Evolutionary conservation across 352 stramenopile species (phyloP).

Genomic region (Pythium sukuiense): DNA sequence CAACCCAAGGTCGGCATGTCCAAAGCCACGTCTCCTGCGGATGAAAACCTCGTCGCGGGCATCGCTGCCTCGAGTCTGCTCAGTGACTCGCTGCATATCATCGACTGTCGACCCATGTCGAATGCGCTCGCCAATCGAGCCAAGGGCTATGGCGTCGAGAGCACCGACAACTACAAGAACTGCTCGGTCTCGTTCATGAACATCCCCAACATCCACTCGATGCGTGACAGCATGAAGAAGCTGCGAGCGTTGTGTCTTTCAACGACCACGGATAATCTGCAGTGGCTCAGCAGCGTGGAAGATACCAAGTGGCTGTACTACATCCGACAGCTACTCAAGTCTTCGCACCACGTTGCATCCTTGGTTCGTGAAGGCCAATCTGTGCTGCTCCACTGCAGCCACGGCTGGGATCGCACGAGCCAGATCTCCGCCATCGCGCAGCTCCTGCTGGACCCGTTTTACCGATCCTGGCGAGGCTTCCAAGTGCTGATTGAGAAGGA

Average conservation of each 20-base stretch:
- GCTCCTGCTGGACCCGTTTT: conserved; percentile 77
- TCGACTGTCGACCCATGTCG: conserved; percentile 83
- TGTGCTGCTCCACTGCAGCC: conserved; percentile 80
- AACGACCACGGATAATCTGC: conserved; percentile 89
- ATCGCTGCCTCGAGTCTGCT: conserved; percentile 68
- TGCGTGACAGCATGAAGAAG: conserved; percentile 92
- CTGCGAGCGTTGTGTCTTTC: conserved; percentile 71
- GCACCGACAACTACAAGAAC: conserved; percentile 95
- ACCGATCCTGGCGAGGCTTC: conserved; percentile 76
- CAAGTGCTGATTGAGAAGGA: conserved; percentile 85
- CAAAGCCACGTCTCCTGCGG: conserved; percentile 67
- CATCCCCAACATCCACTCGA: conserved; percentile 99
- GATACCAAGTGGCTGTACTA: conserved; percentile 97
- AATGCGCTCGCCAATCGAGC: conserved; percentile 80
- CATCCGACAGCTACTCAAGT: conserved; percentile 92
- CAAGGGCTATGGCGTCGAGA: conserved; percentile 95
- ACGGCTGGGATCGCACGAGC: conserved; percentile 89
- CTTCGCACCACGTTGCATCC: conserved; percentile 89
- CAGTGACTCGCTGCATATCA: conserved; percentile 74
- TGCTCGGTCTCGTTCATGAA: conserved; percentile 96
- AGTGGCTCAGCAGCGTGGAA: conserved; percentile 92
- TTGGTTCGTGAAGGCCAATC: conserved; percentile 89
- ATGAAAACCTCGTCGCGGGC: conserved; percentile 67
- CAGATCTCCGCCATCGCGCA: conserved; percentile 84
- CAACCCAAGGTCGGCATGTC: conserved; percentile 85